phyloP scores from a whole-genome alignment of 2,329 filamentous ascomycete species.

The Xylogone sp. region DNA sequence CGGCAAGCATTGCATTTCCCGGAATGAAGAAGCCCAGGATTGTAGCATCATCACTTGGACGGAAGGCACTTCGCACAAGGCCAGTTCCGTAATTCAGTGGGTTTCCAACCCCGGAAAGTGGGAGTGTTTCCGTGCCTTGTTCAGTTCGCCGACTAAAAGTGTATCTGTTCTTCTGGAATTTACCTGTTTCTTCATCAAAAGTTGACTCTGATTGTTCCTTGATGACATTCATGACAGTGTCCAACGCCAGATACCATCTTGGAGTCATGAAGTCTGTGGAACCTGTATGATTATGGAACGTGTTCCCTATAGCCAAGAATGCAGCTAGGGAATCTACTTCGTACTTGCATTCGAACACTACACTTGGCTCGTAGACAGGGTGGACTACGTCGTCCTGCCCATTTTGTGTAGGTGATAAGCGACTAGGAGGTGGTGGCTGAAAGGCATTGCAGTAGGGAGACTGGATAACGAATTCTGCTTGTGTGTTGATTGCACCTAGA shows the following conservation, averaged over 20 bases:
- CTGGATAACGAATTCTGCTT: conserved; percentile 90
- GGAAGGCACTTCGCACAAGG: conserved; percentile 85
- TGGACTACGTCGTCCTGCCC: conserved; percentile 83
- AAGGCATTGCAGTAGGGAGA: conserved; percentile 98
- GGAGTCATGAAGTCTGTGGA: conserved; percentile 74
- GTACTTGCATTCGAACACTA: conserved; percentile 98
- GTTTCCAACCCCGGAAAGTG: conserved; percentile 80
- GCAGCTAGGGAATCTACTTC: conserved; percentile 93
- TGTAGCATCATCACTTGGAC: conserved; percentile 91
- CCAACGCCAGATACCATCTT: conserved; percentile 75
- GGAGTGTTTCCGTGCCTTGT: conserved; percentile 85
- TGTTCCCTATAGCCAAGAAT: conserved; percentile 80
- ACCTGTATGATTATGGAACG: conserved; percentile 77
- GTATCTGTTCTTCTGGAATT: conserved; percentile 71
- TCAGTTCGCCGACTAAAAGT: conserved; percentile 81
- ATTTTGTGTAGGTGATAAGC: conserved; percentile 67
- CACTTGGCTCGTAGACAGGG: conserved; percentile 75
- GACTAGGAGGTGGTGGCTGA: conserved; percentile 84
- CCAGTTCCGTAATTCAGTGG: conserved; percentile 82
- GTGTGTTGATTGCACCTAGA: conserved; percentile 91
- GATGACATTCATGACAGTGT: conserved; percentile 70
- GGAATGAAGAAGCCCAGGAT: conserved; percentile 95
- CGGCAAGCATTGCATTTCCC: conserved; percentile 92
- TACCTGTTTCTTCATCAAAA: conserved; percentile 65
- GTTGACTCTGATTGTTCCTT: conserved; percentile 77